Evolutionary conservation across 768 basidiomycete species (phyloP).

Genomic region (Auriscalpium microsporum): DNA sequence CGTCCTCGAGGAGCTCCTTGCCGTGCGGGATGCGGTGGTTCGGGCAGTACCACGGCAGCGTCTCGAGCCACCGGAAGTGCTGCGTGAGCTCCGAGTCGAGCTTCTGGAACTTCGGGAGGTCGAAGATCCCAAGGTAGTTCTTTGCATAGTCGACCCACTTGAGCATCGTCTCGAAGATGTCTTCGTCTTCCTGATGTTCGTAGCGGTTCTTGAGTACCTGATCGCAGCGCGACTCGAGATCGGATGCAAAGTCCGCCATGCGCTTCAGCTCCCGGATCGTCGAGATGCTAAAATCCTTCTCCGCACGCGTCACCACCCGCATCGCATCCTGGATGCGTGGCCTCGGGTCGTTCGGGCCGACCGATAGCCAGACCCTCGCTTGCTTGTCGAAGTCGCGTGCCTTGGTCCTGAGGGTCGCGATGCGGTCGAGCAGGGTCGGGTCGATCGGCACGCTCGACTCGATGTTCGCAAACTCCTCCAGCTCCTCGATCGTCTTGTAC

Average conservation of each 20-base stretch:
- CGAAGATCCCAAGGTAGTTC: conserved; percentile 65
- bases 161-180: conserved; percentile 63
- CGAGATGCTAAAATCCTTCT: conserved; percentile 69
- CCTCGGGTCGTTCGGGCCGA: conserved; percentile 43
- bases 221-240: conserved; percentile 70
- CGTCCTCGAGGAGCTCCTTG: conserved; percentile 61
- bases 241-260: conserved; percentile 67
- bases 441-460: conserved; percentile 66
- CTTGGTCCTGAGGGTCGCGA: conserved; percentile 56
- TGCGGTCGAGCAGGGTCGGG: conserved; percentile 50
- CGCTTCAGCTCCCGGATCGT: conserved; percentile 58
- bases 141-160: conserved; percentile 69
- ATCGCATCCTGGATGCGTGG: conserved; percentile 65
- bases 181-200: conserved; percentile 43
- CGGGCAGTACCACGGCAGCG: conserved; percentile 72
- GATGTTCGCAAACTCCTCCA: conserved; percentile 63
- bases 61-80: conserved; percentile 66
- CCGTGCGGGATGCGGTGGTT: conserved; percentile 60
- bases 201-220: conserved; percentile 61
- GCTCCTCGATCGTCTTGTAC: conserved; percentile 65
- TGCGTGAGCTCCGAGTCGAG: conserved; percentile 56
- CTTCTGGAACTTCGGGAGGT: conserved; percentile 63
- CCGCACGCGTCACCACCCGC: conserved; percentile 58
- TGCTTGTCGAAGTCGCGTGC: conserved; percentile 77
- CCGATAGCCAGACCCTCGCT: conserved; percentile 60